These are phyloP conservation scores for Boeremia lycopersici DNA, from an alignment of 2,329 filamentous ascomycete genomes.

Conservation along the genomic window DNA sequence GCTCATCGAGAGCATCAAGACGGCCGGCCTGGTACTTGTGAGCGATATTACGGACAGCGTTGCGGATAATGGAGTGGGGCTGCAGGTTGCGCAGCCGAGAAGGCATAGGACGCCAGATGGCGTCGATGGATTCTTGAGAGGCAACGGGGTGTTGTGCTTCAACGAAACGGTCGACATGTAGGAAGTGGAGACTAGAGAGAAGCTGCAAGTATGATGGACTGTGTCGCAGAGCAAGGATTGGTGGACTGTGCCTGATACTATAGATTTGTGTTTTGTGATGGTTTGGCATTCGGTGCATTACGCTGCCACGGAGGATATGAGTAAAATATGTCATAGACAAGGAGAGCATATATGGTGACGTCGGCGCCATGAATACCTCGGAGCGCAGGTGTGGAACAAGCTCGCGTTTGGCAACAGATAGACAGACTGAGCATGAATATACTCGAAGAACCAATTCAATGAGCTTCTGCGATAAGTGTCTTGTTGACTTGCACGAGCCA, in stretches of 20 bases:
- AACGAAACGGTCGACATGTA: constrained; percentile 77
- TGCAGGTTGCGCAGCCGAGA: constrained; percentile 48
- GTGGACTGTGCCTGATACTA: too few relatives aligned
- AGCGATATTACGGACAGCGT: constrained; percentile 75
- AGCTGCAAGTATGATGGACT: too few relatives aligned
- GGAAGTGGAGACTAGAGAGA: neutral
- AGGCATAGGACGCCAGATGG: constrained; percentile 69
- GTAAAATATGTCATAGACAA: too few relatives aligned
- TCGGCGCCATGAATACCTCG: neutral
- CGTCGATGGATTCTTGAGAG: constrained; percentile 84
- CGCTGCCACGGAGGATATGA: neutral
- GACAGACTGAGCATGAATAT: too few relatives aligned
- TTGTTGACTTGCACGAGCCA: too few relatives aligned
- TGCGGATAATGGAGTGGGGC: constrained; percentile 42
- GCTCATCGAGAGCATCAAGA: constrained; percentile 90
- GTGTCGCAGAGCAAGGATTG: too few relatives aligned
- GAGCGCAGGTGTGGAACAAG: neutral
- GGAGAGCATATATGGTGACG: too few relatives aligned
- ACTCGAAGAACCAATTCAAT: too few relatives aligned
- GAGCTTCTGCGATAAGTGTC: too few relatives aligned
- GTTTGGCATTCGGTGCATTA: neutral
- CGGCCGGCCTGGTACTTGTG: constrained; percentile 88
- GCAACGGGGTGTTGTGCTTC: constrained; percentile 87
- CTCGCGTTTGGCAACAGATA: too few relatives aligned
- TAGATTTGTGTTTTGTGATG: too few relatives aligned